Conservation (phyloP, 805 yeast genomes). For the Teunomyces stri region DNA sequence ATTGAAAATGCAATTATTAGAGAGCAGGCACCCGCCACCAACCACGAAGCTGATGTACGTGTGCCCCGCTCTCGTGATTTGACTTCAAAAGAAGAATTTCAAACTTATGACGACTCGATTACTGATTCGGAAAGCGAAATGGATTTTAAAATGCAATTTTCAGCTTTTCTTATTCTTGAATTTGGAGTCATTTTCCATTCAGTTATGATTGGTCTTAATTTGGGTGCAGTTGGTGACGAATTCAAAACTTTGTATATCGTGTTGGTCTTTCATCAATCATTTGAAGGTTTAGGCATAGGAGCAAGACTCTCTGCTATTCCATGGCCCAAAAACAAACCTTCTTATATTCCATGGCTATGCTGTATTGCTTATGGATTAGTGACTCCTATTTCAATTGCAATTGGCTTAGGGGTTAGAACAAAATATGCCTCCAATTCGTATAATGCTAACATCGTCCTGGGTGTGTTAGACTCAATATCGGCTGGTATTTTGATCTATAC, state of each 20-base stretch:
- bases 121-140: not conserved
- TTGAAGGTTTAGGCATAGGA: conserved; percentile 32
- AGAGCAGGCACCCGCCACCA: not conserved
- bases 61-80: not conserved
- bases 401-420: conserved; percentile 27
- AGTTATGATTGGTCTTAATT: conserved; percentile 26
- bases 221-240: conserved; percentile 30
- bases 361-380: conserved; percentile 9
- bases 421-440: conserved; percentile 29
- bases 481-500: conserved; percentile 34
- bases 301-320: conserved; percentile 19
- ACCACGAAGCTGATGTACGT: conserved; percentile 13
- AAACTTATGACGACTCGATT: not conserved
- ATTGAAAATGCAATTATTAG: not conserved
- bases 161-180: conserved; percentile 8
- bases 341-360: conserved; percentile 1
- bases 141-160: not conserved
- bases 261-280: conserved; percentile 30
- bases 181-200: conserved; percentile 32
- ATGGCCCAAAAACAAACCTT: not conserved
- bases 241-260: conserved; percentile 29
- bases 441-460: conserved; percentile 28
- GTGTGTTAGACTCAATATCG: conserved; percentile 32
- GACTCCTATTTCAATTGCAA: conserved; percentile 33
- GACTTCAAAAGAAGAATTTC: not conserved